Evolutionary conservation across 2,329 filamentous ascomycete species (phyloP), one percentile per base, ranked within the genome.

Genomic region (Paecilomyces formosus): DNA sequence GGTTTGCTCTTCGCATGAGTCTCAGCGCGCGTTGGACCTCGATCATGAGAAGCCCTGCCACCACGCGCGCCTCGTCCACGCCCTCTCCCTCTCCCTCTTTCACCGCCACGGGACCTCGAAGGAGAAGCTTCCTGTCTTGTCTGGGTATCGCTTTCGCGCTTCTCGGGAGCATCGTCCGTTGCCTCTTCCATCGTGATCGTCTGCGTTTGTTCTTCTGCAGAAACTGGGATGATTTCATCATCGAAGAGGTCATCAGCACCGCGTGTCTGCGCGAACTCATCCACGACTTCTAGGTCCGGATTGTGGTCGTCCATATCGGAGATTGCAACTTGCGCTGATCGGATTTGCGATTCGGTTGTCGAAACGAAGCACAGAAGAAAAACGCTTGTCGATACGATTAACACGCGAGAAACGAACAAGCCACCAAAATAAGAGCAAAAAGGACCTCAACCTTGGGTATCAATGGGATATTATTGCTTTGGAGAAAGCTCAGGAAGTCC

Each of bases 241-340:
- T 79, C 77, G 60, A 81, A 81, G 7, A 81, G 68, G 64, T 80
- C 78, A 60, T 81, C 78, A n/a, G 73, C 75, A 24, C 75, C 77
- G 22, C 78, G 74, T 1, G 78, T 80, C 58, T 81, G 78, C 26
- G 78, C 76, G 58, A 80, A 81, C 64, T 79, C 74, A 58, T 80
- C 78, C 68, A 79, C 75, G 5, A 57, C 60, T 24, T 60, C 53
- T 30, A 64, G 60, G 57, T 66, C 65, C 22, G 51, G 28, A 12
- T 49, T 55, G 45, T 57, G 33, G 15, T 57, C 53, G 9, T 54
- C 55, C 58, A 62, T 58, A 7, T 31, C 39, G 39, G 18, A 31
- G 7, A 45, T 45, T 18, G 39, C 15, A 18, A 45, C 18, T 45
- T 45, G 15, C 39, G 39, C 18, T 18, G n/a, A 45, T n/a, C 7